These are phyloP conservation scores for Penicillium sp. DNA, from an alignment of 2,329 filamentous ascomycete genomes.

Conservation along the genomic window DNA sequence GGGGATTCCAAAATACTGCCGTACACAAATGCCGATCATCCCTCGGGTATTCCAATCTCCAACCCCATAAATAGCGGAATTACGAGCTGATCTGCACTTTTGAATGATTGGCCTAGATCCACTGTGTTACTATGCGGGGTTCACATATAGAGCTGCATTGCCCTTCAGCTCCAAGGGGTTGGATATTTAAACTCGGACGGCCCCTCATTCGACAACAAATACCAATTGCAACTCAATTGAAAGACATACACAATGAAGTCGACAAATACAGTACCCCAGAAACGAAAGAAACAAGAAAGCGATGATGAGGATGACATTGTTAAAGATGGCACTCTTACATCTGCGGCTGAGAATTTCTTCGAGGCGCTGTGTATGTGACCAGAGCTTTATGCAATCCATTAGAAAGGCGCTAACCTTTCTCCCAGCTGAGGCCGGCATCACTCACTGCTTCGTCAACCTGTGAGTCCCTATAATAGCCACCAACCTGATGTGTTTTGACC, in stretches of 20 bases:
- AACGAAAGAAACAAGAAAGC: background rate
- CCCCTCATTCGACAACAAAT: background rate
- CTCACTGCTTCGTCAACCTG: constrained; percentile 48
- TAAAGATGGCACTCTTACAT: constrained; percentile 2
- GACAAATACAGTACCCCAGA: background rate
- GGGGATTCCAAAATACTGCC: constrained; percentile 1
- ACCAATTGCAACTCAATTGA: background rate
- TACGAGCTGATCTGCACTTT: too few species aligned
- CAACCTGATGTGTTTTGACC: background rate
- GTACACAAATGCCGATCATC: background rate
- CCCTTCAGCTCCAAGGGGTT: background rate
- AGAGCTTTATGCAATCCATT: background rate
- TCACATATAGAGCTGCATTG: background rate
- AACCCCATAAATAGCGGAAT: background rate
- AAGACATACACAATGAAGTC: background rate
- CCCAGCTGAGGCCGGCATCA: constrained; percentile 28
- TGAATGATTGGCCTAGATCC: background rate
- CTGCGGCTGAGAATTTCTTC: constrained; percentile 20
- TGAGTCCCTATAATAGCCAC: background rate
- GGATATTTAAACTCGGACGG: background rate
- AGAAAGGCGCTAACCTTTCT: background rate
- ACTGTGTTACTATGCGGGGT: background rate
- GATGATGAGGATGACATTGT: background rate
- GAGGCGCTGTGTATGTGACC: constrained; percentile 16
- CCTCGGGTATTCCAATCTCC: background rate